Evolutionary conservation across 2,329 filamentous ascomycete genomes (phyloP), one percentile per base, ranked within the genome.

Genomic region (Diaporthe citri): DNA sequence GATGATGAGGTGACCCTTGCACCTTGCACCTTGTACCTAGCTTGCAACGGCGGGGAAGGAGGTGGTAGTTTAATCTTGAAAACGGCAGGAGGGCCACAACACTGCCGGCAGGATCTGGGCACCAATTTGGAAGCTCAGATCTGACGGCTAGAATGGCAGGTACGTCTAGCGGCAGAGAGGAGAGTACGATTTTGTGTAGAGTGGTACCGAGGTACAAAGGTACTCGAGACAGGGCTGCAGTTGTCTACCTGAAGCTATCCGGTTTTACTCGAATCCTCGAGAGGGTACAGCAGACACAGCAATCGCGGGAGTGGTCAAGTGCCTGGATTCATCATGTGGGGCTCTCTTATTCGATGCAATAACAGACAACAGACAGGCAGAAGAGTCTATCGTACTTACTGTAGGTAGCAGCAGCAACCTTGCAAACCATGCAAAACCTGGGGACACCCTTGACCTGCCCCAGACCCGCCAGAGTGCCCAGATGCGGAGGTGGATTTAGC

Each of bases 401-500:
- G 6, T 55, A 15, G 59, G 31, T 46, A 22, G 20, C 39, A 46
- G 39, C 28, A n/a, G 41, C 9, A 28, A 39, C 31, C 34, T 34
- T 41, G 46, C 20, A 39, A 51, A 10, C 22, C 62, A 25, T 22
- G 13, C 36, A 39, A 52, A 17, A 39, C 34, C 59, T 57, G 36
- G 59, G 52, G 57, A 48, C 9, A 59, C 28, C 71, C 71, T 55
- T 55, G 71, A 20, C 57, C 59, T 55, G 25, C 71, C 57, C 46
- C 57, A 36, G 34, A 41, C 9, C 46, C 36, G 36, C 70, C 22
- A 25, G n/a, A n/a, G n/a, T 64, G 56, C 56, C 71, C 71, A 73
- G 71, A 67, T 73, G 71, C 59, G 71, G 71, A 73, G 71, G 52
- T 52, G 43, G 64, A 69, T 52, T 52, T 52, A 46, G 46, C 59